Evolutionary conservation across 768 basidiomycete genomes (phyloP), one percentile per base, ranked within the genome.

Genomic region (Dictyophora rubrovolvata): DNA sequence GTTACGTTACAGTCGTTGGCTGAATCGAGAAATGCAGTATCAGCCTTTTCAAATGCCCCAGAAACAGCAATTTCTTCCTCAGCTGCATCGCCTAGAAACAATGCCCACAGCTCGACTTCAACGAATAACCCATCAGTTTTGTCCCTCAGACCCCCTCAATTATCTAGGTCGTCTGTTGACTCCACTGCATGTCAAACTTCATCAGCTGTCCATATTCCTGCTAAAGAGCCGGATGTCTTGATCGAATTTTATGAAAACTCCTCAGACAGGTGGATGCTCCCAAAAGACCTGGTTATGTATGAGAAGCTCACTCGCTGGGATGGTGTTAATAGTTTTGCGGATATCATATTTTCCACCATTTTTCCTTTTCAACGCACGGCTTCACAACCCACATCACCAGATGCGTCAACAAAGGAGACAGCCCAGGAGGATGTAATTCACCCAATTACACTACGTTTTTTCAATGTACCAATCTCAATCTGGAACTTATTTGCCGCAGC

Each of bases 1-100:
- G 68, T 84, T n/a, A 76, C 87, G n/a, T 84, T 90, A 46, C 84
- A 85, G 61, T 83, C 86, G 21, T 66, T 89, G 48, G 79, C 83
- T 22, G 71, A 68, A 66, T 23, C 60, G 67, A 28, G 52, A 57
- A 18, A 57, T 51, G 55, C 20, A 51, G 48, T 42, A 61, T 56
- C 52, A 34, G 47, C 55, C 63, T n/a, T 54, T 56, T 67, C 22
- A 33, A 10, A n/a, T 54, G n/a, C 48, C 22, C 23, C 14, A 8
- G 20, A 51, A 36, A 18, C 57, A 8, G 42, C 28, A 46, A 11
- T 23, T 34, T 12, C 56, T 55, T 54, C 54, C 23, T 34, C 54
- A 17, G 18, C 33, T 42, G 18, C 21, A 18, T 42, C 61, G n/a
- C 18, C 53, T 20, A 54, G 56, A 49, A 17, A 33, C 52, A 63